phyloP scores from a whole-genome alignment of 805 yeast species.

The Tetrapisispora fleetii region DNA sequence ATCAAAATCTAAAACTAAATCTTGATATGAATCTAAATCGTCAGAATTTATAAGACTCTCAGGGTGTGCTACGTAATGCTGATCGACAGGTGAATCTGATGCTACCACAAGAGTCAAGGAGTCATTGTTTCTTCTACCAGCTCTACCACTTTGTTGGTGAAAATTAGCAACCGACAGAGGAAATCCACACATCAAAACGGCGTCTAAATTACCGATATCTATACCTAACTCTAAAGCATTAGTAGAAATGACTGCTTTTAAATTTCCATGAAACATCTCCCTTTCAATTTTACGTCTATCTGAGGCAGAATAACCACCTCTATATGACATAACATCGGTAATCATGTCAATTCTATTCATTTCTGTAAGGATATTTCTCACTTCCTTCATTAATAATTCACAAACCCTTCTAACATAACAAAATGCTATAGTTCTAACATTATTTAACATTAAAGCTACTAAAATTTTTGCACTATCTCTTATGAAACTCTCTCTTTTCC shows the following conservation, averaged over 20 bases:
- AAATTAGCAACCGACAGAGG: constrained; percentile 80
- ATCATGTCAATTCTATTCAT: constrained; percentile 36
- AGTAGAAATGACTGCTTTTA: constrained; percentile 84
- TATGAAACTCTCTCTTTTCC: constrained; percentile 62
- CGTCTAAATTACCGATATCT: constrained; percentile 87
- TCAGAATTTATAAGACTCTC: constrained; percentile 22
- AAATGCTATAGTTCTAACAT: constrained; percentile 78
- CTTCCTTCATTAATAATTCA: constrained; percentile 79
- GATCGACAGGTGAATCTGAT: constrained; percentile 77
- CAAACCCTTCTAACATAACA: constrained; percentile 81
- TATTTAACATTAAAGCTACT: constrained; percentile 50
- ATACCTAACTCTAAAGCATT: constrained; percentile 94
- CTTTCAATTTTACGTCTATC: constrained; percentile 83
- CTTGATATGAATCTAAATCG: constrained; percentile 50
- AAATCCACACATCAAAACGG: constrained; percentile 86
- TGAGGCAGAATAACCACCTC: constrained; percentile 87
- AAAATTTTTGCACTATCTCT: constrained; percentile 68
- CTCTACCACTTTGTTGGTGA: constrained; percentile 95
- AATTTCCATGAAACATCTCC: constrained; percentile 80
- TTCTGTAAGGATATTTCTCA: constrained; percentile 44
- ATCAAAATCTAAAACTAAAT: constrained; percentile 49
- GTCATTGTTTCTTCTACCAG: constrained; percentile 81
- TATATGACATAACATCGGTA: constrained; percentile 75
- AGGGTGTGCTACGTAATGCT: constrained; percentile 58
- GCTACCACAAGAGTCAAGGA: constrained; percentile 80